Percentiles rank a stretch among this genome's conserved stretches.
These are phyloP conservation scores for Candida quercuum DNA, from an alignment of 805 yeast genomes.

Conservation along the genomic window DNA sequence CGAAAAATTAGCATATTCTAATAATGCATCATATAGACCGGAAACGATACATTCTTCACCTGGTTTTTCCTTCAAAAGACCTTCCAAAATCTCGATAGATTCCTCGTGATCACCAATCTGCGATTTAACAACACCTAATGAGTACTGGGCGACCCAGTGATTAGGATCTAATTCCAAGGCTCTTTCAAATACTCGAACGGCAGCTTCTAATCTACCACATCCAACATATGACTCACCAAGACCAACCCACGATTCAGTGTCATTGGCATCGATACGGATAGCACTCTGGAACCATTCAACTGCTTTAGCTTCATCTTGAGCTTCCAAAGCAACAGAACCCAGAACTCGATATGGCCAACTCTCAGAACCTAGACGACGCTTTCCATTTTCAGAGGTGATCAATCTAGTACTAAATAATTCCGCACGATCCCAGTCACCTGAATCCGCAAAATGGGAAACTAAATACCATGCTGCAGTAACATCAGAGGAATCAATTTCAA, in stretches of 20 bases:
- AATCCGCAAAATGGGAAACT: conserved; percentile 60
- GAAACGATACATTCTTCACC: conserved; percentile 45
- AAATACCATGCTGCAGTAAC: conserved; percentile 67
- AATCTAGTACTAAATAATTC: conserved; percentile 66
- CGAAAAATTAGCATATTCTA: conserved; percentile 48
- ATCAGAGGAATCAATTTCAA: conserved; percentile 79
- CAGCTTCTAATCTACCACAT: conserved; percentile 84
- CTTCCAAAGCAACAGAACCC: conserved; percentile 72
- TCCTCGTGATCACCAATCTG: conserved; percentile 61
- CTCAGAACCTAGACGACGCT: conserved; percentile 37
- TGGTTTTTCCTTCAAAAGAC: conserved; percentile 38
- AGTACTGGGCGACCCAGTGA: conserved; percentile 59
- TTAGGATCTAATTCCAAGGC: conserved; percentile 50
- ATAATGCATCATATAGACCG: conserved; percentile 51
- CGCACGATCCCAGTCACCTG: conserved; percentile 80
- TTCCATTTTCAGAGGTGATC: conserved; percentile 56
- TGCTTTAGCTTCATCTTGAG: conserved; percentile 69
- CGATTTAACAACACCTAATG: conserved; percentile 61
- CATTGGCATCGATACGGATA: conserved; percentile 59
- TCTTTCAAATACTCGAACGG: conserved; percentile 71
- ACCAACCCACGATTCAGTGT: conserved; percentile 85
- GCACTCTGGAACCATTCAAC: conserved; percentile 88
- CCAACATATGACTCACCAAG: conserved; percentile 92
- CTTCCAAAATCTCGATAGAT: conserved; percentile 44
- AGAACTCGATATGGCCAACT: conserved; percentile 89